These are phyloP conservation scores for Halophytophthora polymorphica DNA, from an alignment of 352 stramenopile species.

Conservation along the genomic window DNA sequence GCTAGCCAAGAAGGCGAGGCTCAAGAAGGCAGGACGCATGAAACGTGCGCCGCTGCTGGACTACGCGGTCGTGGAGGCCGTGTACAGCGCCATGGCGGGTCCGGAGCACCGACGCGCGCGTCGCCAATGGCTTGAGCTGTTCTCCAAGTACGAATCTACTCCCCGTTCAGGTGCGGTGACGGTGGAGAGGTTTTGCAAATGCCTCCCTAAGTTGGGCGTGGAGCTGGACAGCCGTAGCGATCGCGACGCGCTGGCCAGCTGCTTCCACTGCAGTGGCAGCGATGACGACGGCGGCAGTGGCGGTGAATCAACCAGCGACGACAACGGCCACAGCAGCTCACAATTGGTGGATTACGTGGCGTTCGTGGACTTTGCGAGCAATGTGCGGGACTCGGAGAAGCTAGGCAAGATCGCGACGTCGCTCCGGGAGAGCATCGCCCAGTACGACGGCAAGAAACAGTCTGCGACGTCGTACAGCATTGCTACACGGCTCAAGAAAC, in stretches of 20 bases:
- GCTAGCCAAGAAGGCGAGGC: conserved; percentile 22
- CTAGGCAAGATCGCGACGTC: conserved; percentile 48
- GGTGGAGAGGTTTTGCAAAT: conserved; percentile 51
- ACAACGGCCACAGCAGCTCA: conserved; percentile 7
- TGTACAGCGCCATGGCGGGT: conserved; percentile 50
- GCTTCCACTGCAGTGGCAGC: conserved; percentile 25
- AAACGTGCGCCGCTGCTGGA: conserved; percentile 55
- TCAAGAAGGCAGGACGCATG: conserved; percentile 38
- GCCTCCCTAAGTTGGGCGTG: conserved; percentile 50
- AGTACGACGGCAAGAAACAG: conserved; percentile 54
- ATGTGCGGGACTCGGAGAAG: conserved; percentile 59
- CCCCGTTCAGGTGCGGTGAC: conserved; percentile 32
- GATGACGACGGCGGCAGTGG: conserved; percentile 4
- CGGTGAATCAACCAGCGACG: conserved; percentile 5
- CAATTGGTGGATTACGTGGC: conserved; percentile 44
- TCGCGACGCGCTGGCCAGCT: conserved; percentile 32
- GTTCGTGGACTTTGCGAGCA: conserved; percentile 71
- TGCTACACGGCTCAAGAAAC: conserved; percentile 32
- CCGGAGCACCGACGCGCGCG: conserved; percentile 38
- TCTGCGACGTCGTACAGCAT: conserved; percentile 47
- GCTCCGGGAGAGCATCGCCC: conserved; percentile 39
- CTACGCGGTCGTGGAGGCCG: conserved; percentile 35
- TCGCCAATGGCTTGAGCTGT: conserved; percentile 39
- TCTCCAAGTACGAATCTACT: conserved; percentile 46
- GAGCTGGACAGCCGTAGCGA: conserved; percentile 36